phyloP scores from a whole-genome alignment of 441 rosid species.

The Geranium incanum region DNA sequence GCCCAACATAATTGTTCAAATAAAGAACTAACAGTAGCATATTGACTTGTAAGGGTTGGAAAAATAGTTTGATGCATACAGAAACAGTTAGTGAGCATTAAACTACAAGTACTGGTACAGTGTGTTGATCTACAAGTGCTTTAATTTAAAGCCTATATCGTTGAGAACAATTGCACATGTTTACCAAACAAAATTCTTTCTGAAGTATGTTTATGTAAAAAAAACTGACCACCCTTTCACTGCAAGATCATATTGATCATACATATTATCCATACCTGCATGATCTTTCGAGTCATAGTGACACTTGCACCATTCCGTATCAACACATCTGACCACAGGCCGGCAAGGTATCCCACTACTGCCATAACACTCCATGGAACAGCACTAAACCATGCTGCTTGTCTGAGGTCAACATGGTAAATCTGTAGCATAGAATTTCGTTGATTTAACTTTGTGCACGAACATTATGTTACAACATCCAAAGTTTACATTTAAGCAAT shows the following conservation, averaged over 20 bases:
- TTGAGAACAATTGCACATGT: not conserved
- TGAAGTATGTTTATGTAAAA: not conserved
- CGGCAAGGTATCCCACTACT: conserved; percentile 73
- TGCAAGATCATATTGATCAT: not conserved
- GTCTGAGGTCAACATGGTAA: conserved; percentile 81
- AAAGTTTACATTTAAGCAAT: conserved; percentile 8
- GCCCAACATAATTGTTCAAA: conserved; percentile 2
- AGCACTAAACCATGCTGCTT: conserved; percentile 96
- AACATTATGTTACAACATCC: not conserved
- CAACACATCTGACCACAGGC: conserved; percentile 68
- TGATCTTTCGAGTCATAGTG: conserved; percentile 74
- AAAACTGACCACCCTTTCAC: not conserved
- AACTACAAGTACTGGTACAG: not conserved
- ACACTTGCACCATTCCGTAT: conserved; percentile 63
- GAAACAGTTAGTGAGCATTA: not conserved
- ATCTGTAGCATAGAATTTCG: conserved; percentile 36
- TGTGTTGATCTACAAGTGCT: not conserved
- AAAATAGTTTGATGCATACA: too few relatives aligned
- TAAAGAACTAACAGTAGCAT: not conserved
- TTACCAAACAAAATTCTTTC: not conserved
- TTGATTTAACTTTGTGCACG: not conserved
- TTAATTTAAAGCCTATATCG: not conserved
- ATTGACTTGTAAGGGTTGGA: too few relatives aligned
- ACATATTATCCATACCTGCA: conserved; percentile 53
- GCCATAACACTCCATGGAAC: conserved; percentile 95